A percentile compares a stretch with the other conserved stretches of the same genome.
Conservation (phyloP, 148 eudicot species). For the Camellia lanceoleosa region DNA sequence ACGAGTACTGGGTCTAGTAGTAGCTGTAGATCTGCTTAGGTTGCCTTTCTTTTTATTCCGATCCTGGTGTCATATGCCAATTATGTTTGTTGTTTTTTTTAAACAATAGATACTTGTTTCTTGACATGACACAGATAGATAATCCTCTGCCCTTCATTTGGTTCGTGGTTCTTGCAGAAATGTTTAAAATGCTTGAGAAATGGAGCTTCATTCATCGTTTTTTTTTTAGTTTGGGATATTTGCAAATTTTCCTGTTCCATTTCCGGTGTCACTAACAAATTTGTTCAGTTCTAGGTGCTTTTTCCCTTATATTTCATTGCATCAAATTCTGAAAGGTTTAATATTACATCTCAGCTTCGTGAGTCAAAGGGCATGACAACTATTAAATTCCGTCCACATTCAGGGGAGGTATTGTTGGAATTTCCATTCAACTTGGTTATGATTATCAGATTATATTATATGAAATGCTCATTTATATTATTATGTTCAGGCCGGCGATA, state of each 20-base stretch:
- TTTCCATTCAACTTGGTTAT: not conserved
- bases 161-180: not conserved
- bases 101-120: not conserved
- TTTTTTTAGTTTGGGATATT: not conserved
- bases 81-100: not conserved
- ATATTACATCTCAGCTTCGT: constrained; percentile 71
- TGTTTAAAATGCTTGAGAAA: not conserved
- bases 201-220: not conserved
- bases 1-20: not conserved
- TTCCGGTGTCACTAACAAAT: not conserved
- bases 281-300: not conserved
- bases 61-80: not conserved
- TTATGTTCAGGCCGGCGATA: constrained; percentile 85
- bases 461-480: constrained; percentile 6
- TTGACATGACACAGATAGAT: not conserved
- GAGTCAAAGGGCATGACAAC: constrained; percentile 98
- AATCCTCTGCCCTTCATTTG: not conserved
- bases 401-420: constrained; percentile 74
- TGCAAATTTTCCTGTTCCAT: constrained; percentile 3
- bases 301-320: constrained; percentile 2
- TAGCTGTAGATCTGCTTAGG: no score
- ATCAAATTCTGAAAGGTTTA: constrained; percentile 12
- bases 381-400: constrained; percentile 93
- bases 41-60: not conserved
- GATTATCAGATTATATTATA: not conserved